Evolutionary conservation across 2,329 filamentous ascomycete species (phyloP), one percentile per base, ranked within the genome.

Genomic region (Aspergillus intermedius): DNA sequence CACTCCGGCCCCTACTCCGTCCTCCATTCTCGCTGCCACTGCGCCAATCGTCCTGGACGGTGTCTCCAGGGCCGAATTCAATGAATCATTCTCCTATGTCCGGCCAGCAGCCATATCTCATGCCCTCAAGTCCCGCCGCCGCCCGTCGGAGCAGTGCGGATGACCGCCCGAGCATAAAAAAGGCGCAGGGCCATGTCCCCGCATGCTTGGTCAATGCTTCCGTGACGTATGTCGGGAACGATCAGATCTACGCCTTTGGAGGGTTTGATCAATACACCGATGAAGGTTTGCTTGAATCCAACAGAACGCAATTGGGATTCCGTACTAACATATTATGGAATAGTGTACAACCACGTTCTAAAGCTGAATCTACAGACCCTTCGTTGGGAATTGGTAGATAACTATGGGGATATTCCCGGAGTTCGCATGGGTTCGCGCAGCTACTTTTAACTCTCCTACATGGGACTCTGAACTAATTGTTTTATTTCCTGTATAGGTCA

Each of bases 261-360:
- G 93, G 93, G 15, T 98, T 98, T 64, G 93, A 98, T 65, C 91
- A 97, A 70, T 97, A 95, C 66, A 98, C 93, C 0, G 93, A 98
- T 67, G 93, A 98, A 74, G 88, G 79, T 79, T 54, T 21, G 59
- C 48, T 32, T 30, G 37, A 22, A 30, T 30, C 17, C 13, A 35
- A 17, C 4, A 35, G 34, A 35, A 30, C 25, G 25, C 3, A 12
- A 30, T 30, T 30, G 25, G 42, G 47, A 41, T 49, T 46, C 32
- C 13, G 22, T 30, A 21, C 50, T 54, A 48, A 53, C 42, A 17
- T 30, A 12, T 10, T 30, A 30, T 30, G 25, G 4, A 30, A 5
- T 44, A 81, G 85, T 98, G 15, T 98, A 98, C 73, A 98, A 98
- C 65, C 93, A 98, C 73, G 93, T 98, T 39, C 77, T 98, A 54